phyloP scores from a whole-genome alignment of 208 protist genomes.

The Leishmania guyanensis region DNA sequence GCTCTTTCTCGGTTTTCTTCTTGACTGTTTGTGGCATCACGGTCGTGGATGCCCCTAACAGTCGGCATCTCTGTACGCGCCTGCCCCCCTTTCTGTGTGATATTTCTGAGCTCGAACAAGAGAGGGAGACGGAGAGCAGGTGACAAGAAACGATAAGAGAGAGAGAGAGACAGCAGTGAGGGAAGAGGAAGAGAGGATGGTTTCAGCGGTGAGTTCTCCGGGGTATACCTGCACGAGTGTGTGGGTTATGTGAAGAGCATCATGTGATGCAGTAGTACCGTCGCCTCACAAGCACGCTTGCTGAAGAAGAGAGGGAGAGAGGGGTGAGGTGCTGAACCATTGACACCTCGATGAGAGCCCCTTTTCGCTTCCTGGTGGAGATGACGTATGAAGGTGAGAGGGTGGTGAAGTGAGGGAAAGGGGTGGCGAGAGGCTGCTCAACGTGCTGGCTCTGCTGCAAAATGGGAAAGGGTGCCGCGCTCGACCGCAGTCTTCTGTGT shows the following conservation, averaged over 20 bases:
- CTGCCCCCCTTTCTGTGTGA: neutral
- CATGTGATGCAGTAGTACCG: neutral
- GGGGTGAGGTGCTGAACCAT: neutral
- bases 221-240: neutral
- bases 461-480: too few relatives aligned
- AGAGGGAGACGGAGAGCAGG: neutral
- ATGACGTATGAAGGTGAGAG: neutral
- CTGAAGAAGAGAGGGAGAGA: neutral
- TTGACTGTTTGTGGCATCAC: neutral
- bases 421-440: neutral
- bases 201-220: neutral
- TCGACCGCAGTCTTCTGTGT: neutral
- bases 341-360: neutral
- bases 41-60: neutral
- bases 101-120: neutral
- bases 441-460: neutral
- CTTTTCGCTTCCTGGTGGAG: neutral
- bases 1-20: neutral
- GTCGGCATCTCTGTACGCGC: neutral
- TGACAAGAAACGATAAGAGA: neutral
- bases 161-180: neutral
- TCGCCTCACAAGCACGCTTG: neutral
- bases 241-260: neutral
- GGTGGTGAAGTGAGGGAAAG: neutral
- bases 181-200: neutral